phyloP scores from a whole-genome alignment of 2,329 filamentous ascomycete genomes.

The Mollisiaceae sp. region DNA sequence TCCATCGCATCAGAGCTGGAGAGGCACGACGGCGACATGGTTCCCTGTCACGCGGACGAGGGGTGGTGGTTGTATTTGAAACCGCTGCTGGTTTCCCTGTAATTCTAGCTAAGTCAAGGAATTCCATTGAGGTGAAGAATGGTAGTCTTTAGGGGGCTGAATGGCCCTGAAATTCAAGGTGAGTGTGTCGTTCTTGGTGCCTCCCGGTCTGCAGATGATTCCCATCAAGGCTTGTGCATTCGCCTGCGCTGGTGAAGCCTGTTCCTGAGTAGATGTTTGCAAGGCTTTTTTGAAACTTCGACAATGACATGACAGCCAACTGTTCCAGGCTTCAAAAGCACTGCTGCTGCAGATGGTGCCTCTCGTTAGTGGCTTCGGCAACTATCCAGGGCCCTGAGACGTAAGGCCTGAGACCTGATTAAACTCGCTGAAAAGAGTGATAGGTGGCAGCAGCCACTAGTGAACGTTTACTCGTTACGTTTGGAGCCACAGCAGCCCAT shows the following conservation, averaged over 20 bases:
- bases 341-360: not conserved
- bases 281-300: not conserved
- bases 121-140: not conserved
- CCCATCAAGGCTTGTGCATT: not conserved
- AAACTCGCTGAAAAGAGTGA: not conserved
- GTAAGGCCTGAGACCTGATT: not conserved
- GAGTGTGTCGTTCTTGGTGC: not conserved
- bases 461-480: conserved; percentile 2
- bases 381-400: not conserved
- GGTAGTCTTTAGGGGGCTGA: not conserved
- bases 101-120: not conserved
- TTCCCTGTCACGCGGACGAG: not conserved
- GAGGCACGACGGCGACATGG: not conserved
- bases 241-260: not conserved
- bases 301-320: not conserved
- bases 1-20: not conserved
- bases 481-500: no score
- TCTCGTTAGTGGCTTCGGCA: conserved; percentile 8
- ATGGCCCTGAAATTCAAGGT: no score
- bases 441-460: conserved; percentile 10
- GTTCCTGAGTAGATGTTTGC: not conserved
- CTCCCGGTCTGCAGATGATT: not conserved
- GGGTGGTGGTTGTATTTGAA: not conserved
- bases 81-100: not conserved
- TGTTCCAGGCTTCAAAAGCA: not conserved